phyloP scores from a whole-genome alignment of 176 grass and related monocot genomes.

The Aegilops bicornis region DNA sequence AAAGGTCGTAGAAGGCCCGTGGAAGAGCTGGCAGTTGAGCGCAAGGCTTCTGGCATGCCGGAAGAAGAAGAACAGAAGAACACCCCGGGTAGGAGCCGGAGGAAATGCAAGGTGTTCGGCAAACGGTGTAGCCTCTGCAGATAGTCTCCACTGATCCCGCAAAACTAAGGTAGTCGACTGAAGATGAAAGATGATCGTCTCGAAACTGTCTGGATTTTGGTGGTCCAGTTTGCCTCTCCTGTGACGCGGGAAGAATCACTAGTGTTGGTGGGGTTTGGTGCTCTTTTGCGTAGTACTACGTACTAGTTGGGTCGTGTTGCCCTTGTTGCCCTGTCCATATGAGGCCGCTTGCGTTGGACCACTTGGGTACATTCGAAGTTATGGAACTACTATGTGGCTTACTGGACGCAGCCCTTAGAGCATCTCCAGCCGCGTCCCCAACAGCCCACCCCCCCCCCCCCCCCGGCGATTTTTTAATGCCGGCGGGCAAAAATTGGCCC shows the following conservation, averaged over 20 bases:
- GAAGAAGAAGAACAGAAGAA: neutral
- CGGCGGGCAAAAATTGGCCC: too few relatives aligned
- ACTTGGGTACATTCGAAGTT: neutral
- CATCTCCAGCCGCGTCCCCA: too few relatives aligned
- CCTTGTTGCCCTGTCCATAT: neutral
- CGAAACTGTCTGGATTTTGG: neutral
- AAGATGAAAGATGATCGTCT: neutral
- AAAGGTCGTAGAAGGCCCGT: neutral
- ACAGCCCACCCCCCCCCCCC: too few relatives aligned
- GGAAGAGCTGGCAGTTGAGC: neutral
- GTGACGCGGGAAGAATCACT: neutral
- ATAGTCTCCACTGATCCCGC: neutral
- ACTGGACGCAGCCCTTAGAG: too few relatives aligned
- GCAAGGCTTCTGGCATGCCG: neutral
- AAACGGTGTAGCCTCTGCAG: neutral
- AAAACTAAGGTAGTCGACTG: neutral
- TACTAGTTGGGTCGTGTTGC: too few relatives aligned
- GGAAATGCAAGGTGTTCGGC: neutral
- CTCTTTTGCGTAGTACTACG: neutral
- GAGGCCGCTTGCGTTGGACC: neutral
- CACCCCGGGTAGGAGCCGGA: neutral
- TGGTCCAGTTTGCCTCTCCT: neutral
- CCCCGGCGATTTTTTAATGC: too few relatives aligned
- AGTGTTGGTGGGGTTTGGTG: neutral
- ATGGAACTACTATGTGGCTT: neutral